Conservation (phyloP, 805 yeast species). For the Saturnispora sanitii region DNA sequence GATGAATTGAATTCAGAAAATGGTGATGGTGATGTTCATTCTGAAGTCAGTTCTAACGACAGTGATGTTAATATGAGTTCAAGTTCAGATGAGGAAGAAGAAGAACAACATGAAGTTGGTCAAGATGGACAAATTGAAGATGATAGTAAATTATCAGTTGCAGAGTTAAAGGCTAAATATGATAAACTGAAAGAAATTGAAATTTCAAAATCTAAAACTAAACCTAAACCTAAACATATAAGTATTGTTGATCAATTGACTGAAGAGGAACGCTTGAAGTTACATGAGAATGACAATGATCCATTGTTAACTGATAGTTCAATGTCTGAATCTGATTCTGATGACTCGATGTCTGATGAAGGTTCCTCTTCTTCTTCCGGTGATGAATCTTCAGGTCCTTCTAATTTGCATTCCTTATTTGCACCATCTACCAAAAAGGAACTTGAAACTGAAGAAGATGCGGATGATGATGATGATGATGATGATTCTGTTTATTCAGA, state of each 20-base stretch:
- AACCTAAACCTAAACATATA: conserved; percentile 9
- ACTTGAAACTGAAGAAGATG: conserved; percentile 8
- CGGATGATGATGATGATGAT: conserved; percentile 29
- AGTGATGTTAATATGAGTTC: conserved; percentile 19
- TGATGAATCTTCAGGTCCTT: conserved; percentile 11
- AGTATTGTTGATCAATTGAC: conserved; percentile 22
- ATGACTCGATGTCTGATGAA: conserved; percentile 16
- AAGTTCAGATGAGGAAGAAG: conserved; percentile 23
- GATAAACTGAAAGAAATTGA: conserved; percentile 30
- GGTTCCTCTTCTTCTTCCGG: conserved; percentile 12
- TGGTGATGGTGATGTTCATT: conserved; percentile 10
- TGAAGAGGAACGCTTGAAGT: conserved; percentile 18
- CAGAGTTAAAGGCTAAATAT: conserved; percentile 48
- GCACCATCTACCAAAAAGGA: conserved; percentile 15
- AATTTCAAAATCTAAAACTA: no score
- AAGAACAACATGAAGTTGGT: conserved; percentile 10
- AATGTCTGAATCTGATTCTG: conserved; percentile 11
- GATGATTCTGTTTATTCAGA: conserved; percentile 30
- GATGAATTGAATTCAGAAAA: background rate
- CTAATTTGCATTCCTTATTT: conserved; percentile 31
- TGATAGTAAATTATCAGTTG: conserved; percentile 45
- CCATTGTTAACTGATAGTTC: conserved; percentile 14
- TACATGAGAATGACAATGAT: conserved; percentile 15
- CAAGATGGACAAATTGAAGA: conserved; percentile 22
- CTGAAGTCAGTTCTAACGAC: conserved; percentile 2